Percentiles rank a stretch among this genome's conserved stretches.
Conservation (phyloP, 2,329 filamentous ascomycete genomes). For the Pseudocercospora eumusae region DNA sequence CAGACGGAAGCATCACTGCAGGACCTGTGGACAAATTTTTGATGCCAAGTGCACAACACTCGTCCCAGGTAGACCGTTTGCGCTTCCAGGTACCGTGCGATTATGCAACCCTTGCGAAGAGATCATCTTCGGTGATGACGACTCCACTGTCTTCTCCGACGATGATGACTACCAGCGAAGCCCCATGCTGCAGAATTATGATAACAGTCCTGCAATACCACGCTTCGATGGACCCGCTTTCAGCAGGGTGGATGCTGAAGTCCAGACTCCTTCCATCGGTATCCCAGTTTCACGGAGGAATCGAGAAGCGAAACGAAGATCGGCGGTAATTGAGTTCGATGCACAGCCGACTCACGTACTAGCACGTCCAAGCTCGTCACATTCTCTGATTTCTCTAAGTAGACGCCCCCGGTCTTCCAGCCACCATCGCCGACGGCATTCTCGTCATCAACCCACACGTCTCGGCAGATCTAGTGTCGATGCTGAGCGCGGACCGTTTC, state of each 20-base stretch:
- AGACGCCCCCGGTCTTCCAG: constrained; percentile 72
- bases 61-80: constrained; percentile 85
- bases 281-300: constrained; percentile 65
- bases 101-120: constrained; percentile 91
- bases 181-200: constrained; percentile 23
- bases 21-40: constrained; percentile 96
- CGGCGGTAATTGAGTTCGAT: constrained; percentile 87
- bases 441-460: constrained; percentile 78
- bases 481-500: constrained; percentile 79
- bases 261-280: constrained; percentile 62
- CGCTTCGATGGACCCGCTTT: constrained; percentile 30
- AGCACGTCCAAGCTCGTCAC: constrained; percentile 87
- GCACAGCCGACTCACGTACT: constrained; percentile 64
- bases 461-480: constrained; percentile 68
- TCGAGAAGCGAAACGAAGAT: constrained; percentile 78
- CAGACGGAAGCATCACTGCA: constrained; percentile 92
- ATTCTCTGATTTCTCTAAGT: constrained; percentile 75
- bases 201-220: constrained; percentile 20
- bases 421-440: constrained; percentile 78
- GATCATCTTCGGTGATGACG: constrained; percentile 87
- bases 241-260: constrained; percentile 35
- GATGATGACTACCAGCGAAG: constrained; percentile 53
- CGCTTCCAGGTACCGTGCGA: constrained; percentile 77
- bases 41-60: constrained; percentile 93
- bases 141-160: constrained; percentile 85